These are phyloP conservation scores for Xanthoparmelia taractica DNA, from an alignment of 495 filamentous ascomycete genomes.

Conservation along the genomic window DNA sequence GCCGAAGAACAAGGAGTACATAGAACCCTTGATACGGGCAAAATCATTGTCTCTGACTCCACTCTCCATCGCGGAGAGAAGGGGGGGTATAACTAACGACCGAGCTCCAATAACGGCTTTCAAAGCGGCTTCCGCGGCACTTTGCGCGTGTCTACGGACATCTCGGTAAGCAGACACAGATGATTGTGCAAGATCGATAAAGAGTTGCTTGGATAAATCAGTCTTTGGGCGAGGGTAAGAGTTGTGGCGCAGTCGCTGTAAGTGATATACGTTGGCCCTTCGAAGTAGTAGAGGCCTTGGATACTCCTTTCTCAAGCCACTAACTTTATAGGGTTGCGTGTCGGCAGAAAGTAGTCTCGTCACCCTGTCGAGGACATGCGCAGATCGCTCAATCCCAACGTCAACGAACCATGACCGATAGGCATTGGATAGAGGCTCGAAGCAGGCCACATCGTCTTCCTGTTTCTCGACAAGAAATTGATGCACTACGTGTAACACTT, in stretches of 20 bases:
- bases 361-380: conserved; percentile 84
- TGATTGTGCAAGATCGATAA: conserved; percentile 84
- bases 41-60: conserved; percentile 78
- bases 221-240: conserved; percentile 77
- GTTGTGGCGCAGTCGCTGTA: conserved; percentile 89
- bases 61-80: conserved; percentile 69
- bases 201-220: conserved; percentile 70
- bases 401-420: conserved; percentile 97
- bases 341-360: conserved; percentile 74
- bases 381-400: conserved; percentile 90
- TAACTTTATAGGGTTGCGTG: conserved; percentile 86
- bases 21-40: conserved; percentile 83
- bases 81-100: conserved; percentile 76
- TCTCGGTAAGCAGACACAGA: conserved; percentile 93
- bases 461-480: conserved; percentile 74
- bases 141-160: conserved; percentile 86
- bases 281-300: conserved; percentile 81
- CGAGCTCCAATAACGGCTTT: conserved; percentile 82
- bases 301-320: conserved; percentile 84
- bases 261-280: conserved; percentile 86
- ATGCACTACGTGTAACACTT: conserved; percentile 74
- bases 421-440: conserved; percentile 82
- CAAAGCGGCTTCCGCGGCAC: conserved; percentile 85
- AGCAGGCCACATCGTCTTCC: conserved; percentile 92
- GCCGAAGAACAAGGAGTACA: conserved; percentile 84